phyloP scores from a whole-genome alignment of 2,329 filamentous ascomycete genomes.

The Orbilia ellipsospora region DNA sequence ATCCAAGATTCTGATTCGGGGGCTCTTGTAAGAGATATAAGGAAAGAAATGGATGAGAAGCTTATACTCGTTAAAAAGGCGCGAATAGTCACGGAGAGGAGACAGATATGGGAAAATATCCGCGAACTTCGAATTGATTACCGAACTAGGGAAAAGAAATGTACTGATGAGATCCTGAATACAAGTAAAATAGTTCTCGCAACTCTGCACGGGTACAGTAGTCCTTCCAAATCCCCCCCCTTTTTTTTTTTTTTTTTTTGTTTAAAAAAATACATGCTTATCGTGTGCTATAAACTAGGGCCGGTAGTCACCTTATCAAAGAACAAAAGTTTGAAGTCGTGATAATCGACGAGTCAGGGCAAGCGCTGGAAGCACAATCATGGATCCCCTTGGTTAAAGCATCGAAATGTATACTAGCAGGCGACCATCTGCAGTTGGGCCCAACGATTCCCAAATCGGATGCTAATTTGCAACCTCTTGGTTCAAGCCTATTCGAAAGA shows the following conservation, averaged over 20 bases:
- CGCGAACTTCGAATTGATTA: constrained; percentile 89
- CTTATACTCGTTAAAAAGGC: constrained; percentile 90
- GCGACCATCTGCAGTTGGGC: constrained; percentile 92
- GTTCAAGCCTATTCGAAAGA: constrained; percentile 92
- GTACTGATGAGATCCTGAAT: constrained; percentile 78
- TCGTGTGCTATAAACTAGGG: constrained; percentile 59
- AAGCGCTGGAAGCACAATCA: constrained; percentile 94
- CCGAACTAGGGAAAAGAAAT: constrained; percentile 82
- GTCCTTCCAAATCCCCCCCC: neutral
- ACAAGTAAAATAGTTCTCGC: constrained; percentile 88
- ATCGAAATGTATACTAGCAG: constrained; percentile 84
- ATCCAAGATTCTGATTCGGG: constrained; percentile 91
- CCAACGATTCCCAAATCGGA: constrained; percentile 86
- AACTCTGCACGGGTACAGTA: constrained; percentile 78
- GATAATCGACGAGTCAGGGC: constrained; percentile 94
- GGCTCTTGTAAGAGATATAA: constrained; percentile 86
- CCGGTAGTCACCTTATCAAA: constrained; percentile 84
- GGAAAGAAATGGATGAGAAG: constrained; percentile 91
- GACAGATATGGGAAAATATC: constrained; percentile 84
- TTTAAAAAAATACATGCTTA: neutral
- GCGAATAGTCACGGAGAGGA: constrained; percentile 76
- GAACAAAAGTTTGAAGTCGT: constrained; percentile 89
- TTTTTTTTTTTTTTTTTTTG: no score
- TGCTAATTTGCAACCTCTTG: constrained; percentile 69
- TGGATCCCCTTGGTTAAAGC: constrained; percentile 89